These are phyloP conservation scores for Discostella stelligera DNA, from an alignment of 352 stramenopile species.

Conservation along the genomic window DNA sequence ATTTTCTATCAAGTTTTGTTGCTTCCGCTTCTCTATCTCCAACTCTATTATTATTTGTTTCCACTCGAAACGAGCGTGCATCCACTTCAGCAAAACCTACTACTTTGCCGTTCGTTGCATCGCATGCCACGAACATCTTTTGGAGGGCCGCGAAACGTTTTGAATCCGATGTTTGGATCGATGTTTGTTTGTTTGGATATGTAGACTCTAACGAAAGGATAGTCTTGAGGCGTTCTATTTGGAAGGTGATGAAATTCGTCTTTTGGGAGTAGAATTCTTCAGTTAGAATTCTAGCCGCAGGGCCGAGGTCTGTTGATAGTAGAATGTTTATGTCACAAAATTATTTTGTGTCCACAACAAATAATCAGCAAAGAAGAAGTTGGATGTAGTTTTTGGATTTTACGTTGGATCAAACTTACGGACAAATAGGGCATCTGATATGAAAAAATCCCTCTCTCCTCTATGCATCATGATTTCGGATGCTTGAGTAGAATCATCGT, in stretches of 20 bases:
- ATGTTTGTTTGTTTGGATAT: constrained; percentile 51
- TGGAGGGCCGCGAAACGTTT: constrained; percentile 15
- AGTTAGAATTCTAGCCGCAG: constrained; percentile 60
- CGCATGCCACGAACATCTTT: constrained; percentile 72
- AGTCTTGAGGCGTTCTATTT: constrained; percentile 68
- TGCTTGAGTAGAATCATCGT: constrained; percentile 1
- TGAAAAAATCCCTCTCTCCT: constrained; percentile 37
- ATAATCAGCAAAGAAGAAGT: neutral
- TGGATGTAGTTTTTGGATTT: neutral
- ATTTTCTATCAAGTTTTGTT: neutral
- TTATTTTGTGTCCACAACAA: neutral
- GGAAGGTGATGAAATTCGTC: constrained; percentile 69
- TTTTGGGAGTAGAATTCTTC: constrained; percentile 69
- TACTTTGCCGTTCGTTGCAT: constrained; percentile 44
- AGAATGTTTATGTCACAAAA: neutral
- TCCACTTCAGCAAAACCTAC: constrained; percentile 71
- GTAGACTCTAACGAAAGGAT: constrained; percentile 63
- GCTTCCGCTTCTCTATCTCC: constrained; percentile 1
- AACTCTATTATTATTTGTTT: constrained; percentile 12
- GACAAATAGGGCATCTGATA: constrained; percentile 47
- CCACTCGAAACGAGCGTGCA: constrained; percentile 21
- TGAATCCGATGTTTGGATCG: constrained; percentile 11
- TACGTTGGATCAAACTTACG: constrained; percentile 33
- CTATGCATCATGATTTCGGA: neutral
- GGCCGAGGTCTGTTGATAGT: constrained; percentile 45